These are phyloP conservation scores for Eimeria sp. DNA, from an alignment of 169 alveolate genomes.

Conservation along the genomic window DNA sequence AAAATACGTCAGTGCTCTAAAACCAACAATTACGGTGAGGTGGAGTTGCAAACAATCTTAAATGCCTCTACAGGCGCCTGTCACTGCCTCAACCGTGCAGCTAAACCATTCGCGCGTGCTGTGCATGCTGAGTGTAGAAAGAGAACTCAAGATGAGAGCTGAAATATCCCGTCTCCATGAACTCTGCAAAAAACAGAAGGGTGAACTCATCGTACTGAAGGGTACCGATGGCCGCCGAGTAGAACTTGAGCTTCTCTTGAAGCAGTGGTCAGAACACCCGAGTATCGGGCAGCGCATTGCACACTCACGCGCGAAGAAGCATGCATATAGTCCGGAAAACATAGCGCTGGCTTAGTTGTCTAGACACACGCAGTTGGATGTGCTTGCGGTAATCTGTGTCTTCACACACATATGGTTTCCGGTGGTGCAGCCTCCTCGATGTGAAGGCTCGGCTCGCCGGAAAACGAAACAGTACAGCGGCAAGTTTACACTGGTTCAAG, in stretches of 20 bases:
- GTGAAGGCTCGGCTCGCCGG: conserved; percentile 41
- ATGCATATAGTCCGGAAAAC: background rate
- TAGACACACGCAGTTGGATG: background rate
- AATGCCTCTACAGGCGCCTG: background rate
- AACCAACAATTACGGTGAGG: conserved; percentile 44
- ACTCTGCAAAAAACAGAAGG: conserved; percentile 50
- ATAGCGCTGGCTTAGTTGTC: background rate
- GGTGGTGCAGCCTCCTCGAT: conserved; percentile 17
- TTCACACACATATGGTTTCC: background rate
- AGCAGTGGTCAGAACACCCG: conserved; percentile 37
- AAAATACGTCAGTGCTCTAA: conserved; percentile 28
- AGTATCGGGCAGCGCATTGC: background rate
- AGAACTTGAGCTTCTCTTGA: conserved; percentile 62
- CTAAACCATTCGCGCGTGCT: too few relatives aligned
- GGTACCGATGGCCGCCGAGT: conserved; percentile 67
- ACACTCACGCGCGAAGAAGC: background rate
- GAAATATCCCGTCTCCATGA: conserved; percentile 59
- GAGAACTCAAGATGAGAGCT: conserved; percentile 50
- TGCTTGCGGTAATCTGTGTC: background rate
- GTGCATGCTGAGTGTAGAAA: conserved; percentile 17
- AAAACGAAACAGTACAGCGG: conserved; percentile 7
- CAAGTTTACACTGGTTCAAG: background rate
- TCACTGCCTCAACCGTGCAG: background rate
- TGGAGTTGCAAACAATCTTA: background rate
- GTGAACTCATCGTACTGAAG: conserved; percentile 30